Base-by-base conservation (phyloP, 257 asterid species). In the Osmanthus fragrans region DNA sequence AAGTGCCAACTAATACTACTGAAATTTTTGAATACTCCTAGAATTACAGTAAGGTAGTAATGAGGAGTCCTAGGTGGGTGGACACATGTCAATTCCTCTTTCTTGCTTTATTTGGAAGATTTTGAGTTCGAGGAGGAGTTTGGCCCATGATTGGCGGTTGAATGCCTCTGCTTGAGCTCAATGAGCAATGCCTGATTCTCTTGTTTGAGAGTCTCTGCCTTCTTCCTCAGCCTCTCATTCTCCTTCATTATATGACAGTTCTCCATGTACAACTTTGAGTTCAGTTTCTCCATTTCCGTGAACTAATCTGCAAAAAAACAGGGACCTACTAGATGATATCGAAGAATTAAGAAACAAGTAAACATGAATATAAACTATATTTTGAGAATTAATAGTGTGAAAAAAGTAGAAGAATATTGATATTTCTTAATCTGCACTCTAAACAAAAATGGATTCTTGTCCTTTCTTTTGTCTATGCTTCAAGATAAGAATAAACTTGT, bases 191-290 rank as follows among this genome's bases (percentile, higher is more conserved):
- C 80, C 40, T 76, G 80, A 7, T 80, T 80, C 77, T 80, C 84
- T 64, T 80, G 80, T 71, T 78, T 80, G 36, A 80, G 84, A 21
- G 67, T 60, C 60, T 71, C 80, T 16, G 84, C 84, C 54, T 73
- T 76, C 80, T 76, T 80, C 77, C 84, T 71, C 70, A 80, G 84
- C 71, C 77, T 76, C 47, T 80, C 80, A 47, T 80, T 80, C 77
- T 80, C 84, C 32, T 47, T 58, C 80, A 71, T 71, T 63, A 80
- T 80, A 66, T 76, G 45, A 40, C 79, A 75, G 72, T 80, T 80
- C 40, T 77, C 73, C 66, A 77, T 42, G 71, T 80, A 80, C 60
- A 80, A 49, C 77, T 80, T 70, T 33, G 79, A 76, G 76, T 80
- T 80, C 69, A 75, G 76, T 15, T 70, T 76, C 39, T 80, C 84